Conservation (phyloP, 805 yeast genomes). For the Brettanomyces anomalus region DNA sequence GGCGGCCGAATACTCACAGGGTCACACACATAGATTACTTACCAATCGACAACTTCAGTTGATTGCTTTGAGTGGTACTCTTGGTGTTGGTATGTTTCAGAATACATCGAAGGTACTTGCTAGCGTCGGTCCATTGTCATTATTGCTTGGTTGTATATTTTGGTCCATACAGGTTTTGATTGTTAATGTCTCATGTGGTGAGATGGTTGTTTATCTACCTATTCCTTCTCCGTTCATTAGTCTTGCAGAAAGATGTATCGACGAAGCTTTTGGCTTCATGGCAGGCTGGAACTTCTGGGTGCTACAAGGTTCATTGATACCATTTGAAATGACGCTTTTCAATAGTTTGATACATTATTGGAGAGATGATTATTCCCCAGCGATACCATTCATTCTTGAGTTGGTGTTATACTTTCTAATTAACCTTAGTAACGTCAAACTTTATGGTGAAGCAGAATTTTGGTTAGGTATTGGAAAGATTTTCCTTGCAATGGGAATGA, state of each 20-base stretch:
- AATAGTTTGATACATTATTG: slow-evolving; percentile 39
- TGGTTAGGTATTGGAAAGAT: slow-evolving; percentile 34
- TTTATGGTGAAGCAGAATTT: slow-evolving; percentile 42
- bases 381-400: slow-evolving; percentile 35
- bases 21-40: slow-evolving; percentile 27
- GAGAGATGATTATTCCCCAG: slow-evolving; percentile 38
- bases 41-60: slow-evolving; percentile 39
- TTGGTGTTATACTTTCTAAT: slow-evolving; percentile 32
- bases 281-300: slow-evolving; percentile 43
- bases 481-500: slow-evolving; percentile 31
- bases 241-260: slow-evolving; percentile 38
- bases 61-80: slow-evolving; percentile 54
- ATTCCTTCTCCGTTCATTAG: slow-evolving; percentile 40
- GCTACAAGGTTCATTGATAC: slow-evolving; percentile 35
- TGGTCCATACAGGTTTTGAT: slow-evolving; percentile 36
- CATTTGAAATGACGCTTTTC: slow-evolving; percentile 40
- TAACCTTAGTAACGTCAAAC: slow-evolving; percentile 34
- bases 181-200: slow-evolving; percentile 36
- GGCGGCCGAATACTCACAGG: slow-evolving; percentile 1
- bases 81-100: slow-evolving; percentile 34
- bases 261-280: slow-evolving; percentile 35
- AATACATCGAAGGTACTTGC: slow-evolving; percentile 28
- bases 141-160: slow-evolving; percentile 29
- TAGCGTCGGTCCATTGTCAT: slow-evolving; percentile 32
- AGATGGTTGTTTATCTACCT: slow-evolving; percentile 38